Conservation (phyloP, 345 rosid genomes). For the Anastatica hierochuntica region DNA sequence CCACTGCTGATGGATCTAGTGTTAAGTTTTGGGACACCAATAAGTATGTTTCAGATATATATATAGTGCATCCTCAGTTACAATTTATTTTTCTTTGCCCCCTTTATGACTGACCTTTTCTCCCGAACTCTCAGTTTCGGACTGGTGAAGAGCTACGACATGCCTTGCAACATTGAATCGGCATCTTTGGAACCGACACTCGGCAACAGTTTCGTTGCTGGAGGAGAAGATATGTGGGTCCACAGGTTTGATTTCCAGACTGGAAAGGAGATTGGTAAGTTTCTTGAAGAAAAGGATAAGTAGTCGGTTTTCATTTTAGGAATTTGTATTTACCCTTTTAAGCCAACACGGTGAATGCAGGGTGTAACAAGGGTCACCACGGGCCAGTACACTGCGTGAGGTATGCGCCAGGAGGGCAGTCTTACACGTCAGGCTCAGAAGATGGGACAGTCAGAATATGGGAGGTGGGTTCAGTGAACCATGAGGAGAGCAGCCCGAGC, state of each 20-base stretch:
- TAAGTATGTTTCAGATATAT: slow-evolving; percentile 46
- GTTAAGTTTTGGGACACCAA: slow-evolving; percentile 98
- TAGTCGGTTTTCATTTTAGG: background rate
- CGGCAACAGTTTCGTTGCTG: slow-evolving; percentile 51
- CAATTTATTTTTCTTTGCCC: background rate
- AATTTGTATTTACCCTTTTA: slow-evolving; percentile 1
- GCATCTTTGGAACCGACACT: slow-evolving; percentile 58
- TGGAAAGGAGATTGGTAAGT: slow-evolving; percentile 59
- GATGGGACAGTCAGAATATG: slow-evolving; percentile 75
- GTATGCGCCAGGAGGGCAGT: slow-evolving; percentile 90
- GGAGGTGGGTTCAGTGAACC: slow-evolving; percentile 34
- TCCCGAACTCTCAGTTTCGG: slow-evolving; percentile 50
- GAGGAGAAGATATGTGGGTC: slow-evolving; percentile 69
- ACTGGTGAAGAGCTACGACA: slow-evolving; percentile 71
- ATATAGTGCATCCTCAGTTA: background rate
- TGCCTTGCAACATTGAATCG: slow-evolving; percentile 79
- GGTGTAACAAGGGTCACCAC: slow-evolving; percentile 98
- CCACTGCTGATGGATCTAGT: slow-evolving; percentile 85
- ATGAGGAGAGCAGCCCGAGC: slow-evolving; percentile 22
- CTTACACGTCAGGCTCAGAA: slow-evolving; percentile 96
- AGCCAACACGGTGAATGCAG: slow-evolving; percentile 33
- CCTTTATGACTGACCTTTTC: slow-evolving; percentile 6
- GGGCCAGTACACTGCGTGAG: slow-evolving; percentile 95
- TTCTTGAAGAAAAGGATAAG: background rate
- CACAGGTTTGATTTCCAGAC: slow-evolving; percentile 58